Evolutionary conservation across 1,139 yeast species (phyloP).

Genomic region (Suhomyces choctaworum): DNA sequence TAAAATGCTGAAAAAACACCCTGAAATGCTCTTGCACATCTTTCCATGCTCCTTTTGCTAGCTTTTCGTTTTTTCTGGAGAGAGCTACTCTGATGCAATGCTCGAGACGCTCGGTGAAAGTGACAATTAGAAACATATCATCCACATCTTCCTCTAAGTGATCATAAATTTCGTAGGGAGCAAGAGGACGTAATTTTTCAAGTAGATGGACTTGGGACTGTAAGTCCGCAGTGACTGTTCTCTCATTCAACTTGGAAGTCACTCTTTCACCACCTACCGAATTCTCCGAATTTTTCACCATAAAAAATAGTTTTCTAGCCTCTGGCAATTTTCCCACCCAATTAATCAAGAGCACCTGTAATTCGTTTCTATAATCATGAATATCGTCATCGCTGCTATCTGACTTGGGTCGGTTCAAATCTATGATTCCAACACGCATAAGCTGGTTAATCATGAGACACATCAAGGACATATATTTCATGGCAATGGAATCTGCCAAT

Average conservation of each 20-base stretch:
- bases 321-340: conserved; percentile 57
- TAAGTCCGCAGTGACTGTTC: neutral
- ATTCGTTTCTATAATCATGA: conserved; percentile 54
- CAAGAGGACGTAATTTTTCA: conserved; percentile 13
- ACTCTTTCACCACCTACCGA: conserved; percentile 10
- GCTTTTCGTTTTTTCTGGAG: neutral
- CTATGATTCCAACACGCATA: conserved; percentile 45
- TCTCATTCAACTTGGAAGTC: neutral
- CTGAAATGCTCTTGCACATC: conserved; percentile 20
- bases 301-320: conserved; percentile 42
- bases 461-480: conserved; percentile 52
- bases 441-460: conserved; percentile 62
- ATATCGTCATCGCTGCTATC: conserved; percentile 17
- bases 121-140: conserved; percentile 8
- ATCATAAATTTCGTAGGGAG: conserved; percentile 15
- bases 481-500: conserved; percentile 44
- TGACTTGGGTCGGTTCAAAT: conserved; percentile 27
- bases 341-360: conserved; percentile 57
- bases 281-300: conserved; percentile 26
- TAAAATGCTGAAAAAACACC: conserved; percentile 30
- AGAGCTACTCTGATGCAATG: conserved; percentile 11
- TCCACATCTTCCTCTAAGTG: conserved; percentile 20
- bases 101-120: conserved; percentile 19
- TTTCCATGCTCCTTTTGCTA: conserved; percentile 1
- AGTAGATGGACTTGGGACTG: conserved; percentile 15